Evolutionary conservation across 108 stramenopile species (phyloP), one percentile per base, ranked within the genome.

Genomic region (Halocafeteria seosinensis): DNA sequence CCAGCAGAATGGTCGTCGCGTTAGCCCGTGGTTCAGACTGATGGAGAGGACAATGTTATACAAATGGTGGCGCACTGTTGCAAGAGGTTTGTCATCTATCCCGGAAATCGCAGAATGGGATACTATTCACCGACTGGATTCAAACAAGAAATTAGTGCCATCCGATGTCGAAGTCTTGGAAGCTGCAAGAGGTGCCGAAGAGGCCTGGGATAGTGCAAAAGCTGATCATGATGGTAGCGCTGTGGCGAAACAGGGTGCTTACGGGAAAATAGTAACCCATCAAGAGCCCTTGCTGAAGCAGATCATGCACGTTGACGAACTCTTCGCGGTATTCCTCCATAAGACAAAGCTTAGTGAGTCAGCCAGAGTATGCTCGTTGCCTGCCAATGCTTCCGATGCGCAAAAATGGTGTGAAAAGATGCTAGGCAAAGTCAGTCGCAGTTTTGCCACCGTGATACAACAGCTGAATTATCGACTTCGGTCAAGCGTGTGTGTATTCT

Each of bases 361-460:
- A 1, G 61, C 58, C 31, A 71, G 88, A 24, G 76, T 79, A 65
- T 82, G 82, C 64, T 90, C 90, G 73, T 75, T 94, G 28, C 27
- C 4, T n/a, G 65, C 76, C 32, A 69, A 68, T 24, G 67, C 73
- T 6, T 72, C 71, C 72, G 65, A 67, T 27, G 87, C 93, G 67
- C 66, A 92, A 67, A 71, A 68, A 27, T 99, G 93, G 60, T 99
- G 97, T 71, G 83, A 91, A 62, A 88, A 88, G 23, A 96, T 96
- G 65, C 76, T 96, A 32, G 80, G 88, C 67, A 88, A 92, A 68
- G 94, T 96, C 0, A 85, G 88, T 5, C 79, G 94, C 29, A 88
- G 85, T 57, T 99, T 99, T 75, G 97, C 97, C 1, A 87, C 87
- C 5, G 94, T 99, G 38, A 99, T 99, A 69, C 85, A 83, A 4